A percentile compares a stretch with the other conserved stretches of the same genome.
Conservation (phyloP, 2,329 filamentous ascomycete species). For the Pseudocercospora ulei region DNA sequence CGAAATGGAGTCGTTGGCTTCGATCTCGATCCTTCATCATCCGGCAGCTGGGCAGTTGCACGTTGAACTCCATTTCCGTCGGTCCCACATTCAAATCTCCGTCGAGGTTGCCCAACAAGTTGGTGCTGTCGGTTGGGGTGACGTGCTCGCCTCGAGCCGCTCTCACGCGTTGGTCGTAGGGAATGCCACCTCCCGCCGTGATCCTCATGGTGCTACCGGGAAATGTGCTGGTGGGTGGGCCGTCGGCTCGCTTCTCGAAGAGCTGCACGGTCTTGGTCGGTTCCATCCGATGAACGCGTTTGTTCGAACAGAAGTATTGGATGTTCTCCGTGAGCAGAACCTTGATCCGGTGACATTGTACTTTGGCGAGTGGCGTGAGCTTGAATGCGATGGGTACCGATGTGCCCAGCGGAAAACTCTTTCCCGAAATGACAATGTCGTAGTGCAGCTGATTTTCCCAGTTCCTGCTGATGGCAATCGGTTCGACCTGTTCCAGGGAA, state of each 20-base stretch:
- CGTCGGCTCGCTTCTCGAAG: constrained; percentile 79
- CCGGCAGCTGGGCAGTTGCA: constrained; percentile 80
- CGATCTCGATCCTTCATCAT: constrained; percentile 67
- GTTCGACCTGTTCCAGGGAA: constrained; percentile 81
- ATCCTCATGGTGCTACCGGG: constrained; percentile 66
- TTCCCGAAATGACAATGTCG: constrained; percentile 90
- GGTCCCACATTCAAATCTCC: constrained; percentile 69
- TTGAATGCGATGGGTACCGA: constrained; percentile 91
- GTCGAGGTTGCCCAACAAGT: constrained; percentile 70
- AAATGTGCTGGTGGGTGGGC: constrained; percentile 61
- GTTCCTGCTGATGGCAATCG: constrained; percentile 82
- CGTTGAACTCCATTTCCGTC: constrained; percentile 89
- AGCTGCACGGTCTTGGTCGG: constrained; percentile 73
- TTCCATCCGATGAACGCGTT: constrained; percentile 73
- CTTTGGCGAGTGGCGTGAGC: constrained; percentile 81
- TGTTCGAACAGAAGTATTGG: constrained; percentile 82
- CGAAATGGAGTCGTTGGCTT: constrained; percentile 62
- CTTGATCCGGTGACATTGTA: constrained; percentile 85
- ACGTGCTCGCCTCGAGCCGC: constrained; percentile 50
- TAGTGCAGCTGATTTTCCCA: constrained; percentile 96
- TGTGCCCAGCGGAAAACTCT: constrained; percentile 81
- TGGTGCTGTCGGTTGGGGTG: constrained; percentile 49
- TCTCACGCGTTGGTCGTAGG: constrained; percentile 51
- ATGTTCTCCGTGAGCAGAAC: constrained; percentile 83
- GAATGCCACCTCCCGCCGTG: constrained; percentile 68